These are phyloP conservation scores for barley (Hordeum vulgare) DNA, from an alignment of 176 grass and related monocot genomes.

Conservation along the genomic window MorexV3_pseudomolecules_assembly NC_058521.1:590000372-590000871, in stretches of 20 bases:
- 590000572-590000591: neutral
- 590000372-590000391: neutral
- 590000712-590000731: neutral
- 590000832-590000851: neutral
- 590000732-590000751: neutral
- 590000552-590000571: neutral
- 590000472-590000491: neutral
- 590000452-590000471: neutral
- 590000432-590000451: neutral
- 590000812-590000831: neutral
- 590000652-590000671: neutral
- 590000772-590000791: neutral
- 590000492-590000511: neutral
- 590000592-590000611: neutral
- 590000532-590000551: neutral
- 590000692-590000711: neutral
- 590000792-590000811: neutral
- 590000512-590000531: neutral
- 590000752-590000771: neutral
- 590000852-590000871: neutral
- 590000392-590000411: neutral
- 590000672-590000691: neutral
- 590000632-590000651: too few species aligned
- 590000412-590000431: neutral
- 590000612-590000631: neutral